A percentile compares a stretch with the other conserved stretches of the same genome.
These are phyloP conservation scores for Fagopyrum tataricum DNA, from an alignment of 148 eudicot species.

Conservation along the genomic window DNA sequence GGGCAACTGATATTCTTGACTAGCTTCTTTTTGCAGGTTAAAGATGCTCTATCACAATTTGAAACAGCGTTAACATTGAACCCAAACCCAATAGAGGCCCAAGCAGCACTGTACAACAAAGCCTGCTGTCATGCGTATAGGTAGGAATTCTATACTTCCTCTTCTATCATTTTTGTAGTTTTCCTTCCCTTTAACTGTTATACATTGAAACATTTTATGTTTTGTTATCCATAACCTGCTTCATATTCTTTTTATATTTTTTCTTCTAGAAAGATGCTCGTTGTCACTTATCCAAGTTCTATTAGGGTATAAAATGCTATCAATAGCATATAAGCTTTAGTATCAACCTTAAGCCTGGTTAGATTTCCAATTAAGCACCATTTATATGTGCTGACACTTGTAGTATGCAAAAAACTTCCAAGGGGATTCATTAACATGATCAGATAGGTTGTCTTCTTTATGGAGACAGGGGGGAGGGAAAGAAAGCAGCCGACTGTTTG, in stretches of 20 bases:
- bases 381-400: background rate
- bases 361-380: background rate
- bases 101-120: slow-evolving; percentile 99
- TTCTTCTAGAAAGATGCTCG: background rate
- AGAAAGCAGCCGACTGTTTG: slow-evolving; percentile 85
- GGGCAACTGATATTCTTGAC: background rate
- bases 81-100: slow-evolving; percentile 89
- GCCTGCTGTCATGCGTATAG: slow-evolving; percentile 99
- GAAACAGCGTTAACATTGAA: slow-evolving; percentile 73
- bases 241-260: background rate
- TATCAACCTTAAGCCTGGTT: background rate
- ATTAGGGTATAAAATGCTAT: background rate
- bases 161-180: background rate
- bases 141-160: slow-evolving; percentile 25
- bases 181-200: slow-evolving; percentile 7
- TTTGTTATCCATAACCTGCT: background rate
- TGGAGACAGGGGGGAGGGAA: slow-evolving; percentile 89
- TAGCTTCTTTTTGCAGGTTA: slow-evolving; percentile 53
- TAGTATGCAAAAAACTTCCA: background rate
- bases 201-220: background rate
- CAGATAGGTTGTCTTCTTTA: slow-evolving; percentile 16
- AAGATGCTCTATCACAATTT: slow-evolving; percentile 78
- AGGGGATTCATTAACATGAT: background rate
- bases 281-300: background rate
- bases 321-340: background rate